Evolutionary conservation across 164 flowering plant species (phyloP).

Genomic region (Magnolia kwangsiensis): DNA sequence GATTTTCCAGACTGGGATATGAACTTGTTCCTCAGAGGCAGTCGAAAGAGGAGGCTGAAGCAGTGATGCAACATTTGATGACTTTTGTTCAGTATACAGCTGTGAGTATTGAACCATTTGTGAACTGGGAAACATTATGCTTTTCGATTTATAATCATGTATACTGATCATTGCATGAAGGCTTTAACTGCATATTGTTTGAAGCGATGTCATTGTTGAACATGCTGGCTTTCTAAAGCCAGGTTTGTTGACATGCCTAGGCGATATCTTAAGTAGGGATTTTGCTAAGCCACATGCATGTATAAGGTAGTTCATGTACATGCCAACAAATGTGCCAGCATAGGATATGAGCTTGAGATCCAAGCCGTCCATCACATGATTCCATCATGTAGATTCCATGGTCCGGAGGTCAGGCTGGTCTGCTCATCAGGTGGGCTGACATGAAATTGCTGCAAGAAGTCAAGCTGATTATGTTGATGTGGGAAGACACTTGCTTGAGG

Average conservation of each 20-base stretch:
- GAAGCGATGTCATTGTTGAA: neutral
- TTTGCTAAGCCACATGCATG: neutral
- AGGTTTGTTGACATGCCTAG: neutral
- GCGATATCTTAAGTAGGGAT: neutral
- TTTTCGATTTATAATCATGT: neutral
- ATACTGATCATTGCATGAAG: neutral
- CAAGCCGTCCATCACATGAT: too few relatives aligned
- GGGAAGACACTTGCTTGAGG: too few relatives aligned
- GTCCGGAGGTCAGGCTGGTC: too few relatives aligned
- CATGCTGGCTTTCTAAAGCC: neutral
- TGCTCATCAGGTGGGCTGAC: too few relatives aligned
- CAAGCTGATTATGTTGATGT: too few relatives aligned
- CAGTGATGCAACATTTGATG: constrained; percentile 66
- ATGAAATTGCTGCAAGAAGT: too few relatives aligned
- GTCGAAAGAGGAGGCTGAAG: constrained; percentile 65
- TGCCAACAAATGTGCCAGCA: too few relatives aligned
- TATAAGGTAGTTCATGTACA: too few relatives aligned
- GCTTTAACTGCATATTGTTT: neutral
- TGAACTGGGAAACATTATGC: neutral
- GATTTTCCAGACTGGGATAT: constrained; percentile 48
- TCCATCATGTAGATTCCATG: too few relatives aligned
- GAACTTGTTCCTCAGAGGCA: constrained; percentile 57
- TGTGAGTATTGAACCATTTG: constrained; percentile 43
- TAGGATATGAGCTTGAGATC: too few relatives aligned
- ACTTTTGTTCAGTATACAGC: constrained; percentile 75